Conservation (phyloP, 805 yeast species). For the Spathaspora sp. region DNA sequence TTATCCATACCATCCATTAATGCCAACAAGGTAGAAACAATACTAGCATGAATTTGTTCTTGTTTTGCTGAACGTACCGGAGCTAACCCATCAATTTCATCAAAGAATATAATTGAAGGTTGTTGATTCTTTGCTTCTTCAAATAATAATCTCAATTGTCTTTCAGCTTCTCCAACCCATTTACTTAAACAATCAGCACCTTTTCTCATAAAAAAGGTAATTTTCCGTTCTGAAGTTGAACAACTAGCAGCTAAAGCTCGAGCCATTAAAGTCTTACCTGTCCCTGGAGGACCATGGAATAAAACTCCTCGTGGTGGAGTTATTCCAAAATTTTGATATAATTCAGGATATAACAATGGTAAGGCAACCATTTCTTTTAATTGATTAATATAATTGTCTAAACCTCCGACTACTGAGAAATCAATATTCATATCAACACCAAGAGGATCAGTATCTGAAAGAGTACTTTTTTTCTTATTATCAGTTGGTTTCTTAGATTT, state of each 20-base stretch:
- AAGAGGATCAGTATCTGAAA: conserved; percentile 90
- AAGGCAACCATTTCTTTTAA: conserved; percentile 95
- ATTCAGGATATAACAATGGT: conserved; percentile 89
- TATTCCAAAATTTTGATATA: conserved; percentile 82
- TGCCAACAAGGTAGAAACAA: conserved; percentile 91
- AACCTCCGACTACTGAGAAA: conserved; percentile 84
- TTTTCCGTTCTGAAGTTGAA: conserved; percentile 76
- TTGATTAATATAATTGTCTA: conserved; percentile 85
- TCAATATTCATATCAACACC: conserved; percentile 87
- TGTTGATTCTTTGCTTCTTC: conserved; percentile 96
- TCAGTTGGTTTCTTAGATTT: conserved; percentile 29
- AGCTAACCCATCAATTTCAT: conserved; percentile 97
- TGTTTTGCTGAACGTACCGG: conserved; percentile 97
- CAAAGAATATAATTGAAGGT: conserved; percentile 94
- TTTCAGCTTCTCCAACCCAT: conserved; percentile 99
- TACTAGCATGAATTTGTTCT: conserved; percentile 97
- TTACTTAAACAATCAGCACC: conserved; percentile 97
- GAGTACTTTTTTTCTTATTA: conserved; percentile 49
- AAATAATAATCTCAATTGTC: conserved; percentile 84
- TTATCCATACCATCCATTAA: conserved; percentile 99
- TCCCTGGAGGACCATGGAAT: conserved; percentile 99
- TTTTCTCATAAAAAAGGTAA: conserved; percentile 95
- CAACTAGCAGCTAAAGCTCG: conserved; percentile 95
- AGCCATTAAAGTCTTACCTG: conserved; percentile 98
- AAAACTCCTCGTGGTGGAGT: conserved; percentile 97